These are phyloP conservation scores for Paulownia fortunei DNA, from an alignment of 257 asterid species.

Conservation along the genomic window DNA sequence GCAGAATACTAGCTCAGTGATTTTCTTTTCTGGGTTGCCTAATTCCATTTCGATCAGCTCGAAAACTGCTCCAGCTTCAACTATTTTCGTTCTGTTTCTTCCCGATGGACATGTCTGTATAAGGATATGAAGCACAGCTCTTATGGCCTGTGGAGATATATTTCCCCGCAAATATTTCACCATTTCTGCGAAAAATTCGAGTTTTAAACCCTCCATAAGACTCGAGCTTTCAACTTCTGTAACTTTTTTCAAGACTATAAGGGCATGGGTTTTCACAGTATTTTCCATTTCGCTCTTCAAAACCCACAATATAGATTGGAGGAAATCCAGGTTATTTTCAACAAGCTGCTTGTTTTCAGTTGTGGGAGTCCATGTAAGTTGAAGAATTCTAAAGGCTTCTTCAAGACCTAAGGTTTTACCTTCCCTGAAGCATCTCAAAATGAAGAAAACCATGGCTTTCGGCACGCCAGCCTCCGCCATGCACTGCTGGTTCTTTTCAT, in stretches of 20 bases:
- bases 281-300: constrained; percentile 28
- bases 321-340: constrained; percentile 45
- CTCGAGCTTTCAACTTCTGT: constrained; percentile 35
- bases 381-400: constrained; percentile 57
- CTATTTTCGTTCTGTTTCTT: constrained; percentile 52
- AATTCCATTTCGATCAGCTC: constrained; percentile 68
- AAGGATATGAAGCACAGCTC: constrained; percentile 54
- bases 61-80: constrained; percentile 60
- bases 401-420: constrained; percentile 45
- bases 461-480: constrained; percentile 69
- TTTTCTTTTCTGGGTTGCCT: constrained; percentile 42
- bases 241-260: constrained; percentile 41
- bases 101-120: constrained; percentile 50
- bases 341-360: constrained; percentile 50
- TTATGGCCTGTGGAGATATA: constrained; percentile 40
- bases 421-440: constrained; percentile 47
- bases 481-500: constrained; percentile 53
- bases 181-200: constrained; percentile 42
- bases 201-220: constrained; percentile 40
- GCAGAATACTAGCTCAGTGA: constrained; percentile 59
- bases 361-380: constrained; percentile 55
- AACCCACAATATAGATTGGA: constrained; percentile 58
- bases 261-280: constrained; percentile 47
- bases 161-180: constrained; percentile 31
- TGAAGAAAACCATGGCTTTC: constrained; percentile 49